phyloP scores from a whole-genome alignment of 192 early-diverging fungal genomes.

The Gonapodya sp. region DNA sequence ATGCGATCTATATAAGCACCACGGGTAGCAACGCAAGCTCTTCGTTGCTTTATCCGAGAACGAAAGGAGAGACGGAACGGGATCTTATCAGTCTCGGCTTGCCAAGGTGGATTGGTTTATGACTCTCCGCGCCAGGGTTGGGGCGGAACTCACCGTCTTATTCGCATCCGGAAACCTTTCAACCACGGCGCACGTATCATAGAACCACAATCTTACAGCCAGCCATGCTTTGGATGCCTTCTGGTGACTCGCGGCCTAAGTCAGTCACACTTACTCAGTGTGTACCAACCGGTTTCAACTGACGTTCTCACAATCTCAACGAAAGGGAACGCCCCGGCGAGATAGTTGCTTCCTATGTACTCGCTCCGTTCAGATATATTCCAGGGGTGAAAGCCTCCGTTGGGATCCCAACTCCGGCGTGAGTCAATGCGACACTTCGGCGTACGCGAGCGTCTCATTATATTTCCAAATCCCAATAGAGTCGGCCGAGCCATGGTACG shows the following conservation, averaged over 20 bases:
- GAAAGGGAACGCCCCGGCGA: neutral
- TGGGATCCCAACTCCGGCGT: neutral
- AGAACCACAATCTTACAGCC: neutral
- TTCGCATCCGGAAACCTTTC: too few relatives aligned
- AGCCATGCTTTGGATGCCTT: neutral
- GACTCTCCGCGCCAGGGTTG: too few relatives aligned
- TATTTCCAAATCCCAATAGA: neutral
- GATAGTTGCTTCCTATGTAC: neutral
- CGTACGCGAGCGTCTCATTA: neutral
- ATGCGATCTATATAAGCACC: slow-evolving; percentile 5
- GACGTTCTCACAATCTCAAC: neutral
- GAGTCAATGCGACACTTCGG: neutral
- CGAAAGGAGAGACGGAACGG: slow-evolving; percentile 45
- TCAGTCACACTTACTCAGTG: neutral
- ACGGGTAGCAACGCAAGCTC: slow-evolving; percentile 45
- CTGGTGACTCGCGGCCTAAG: neutral
- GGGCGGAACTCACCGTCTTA: too few relatives aligned
- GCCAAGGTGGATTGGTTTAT: neutral
- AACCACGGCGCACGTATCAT: neutral
- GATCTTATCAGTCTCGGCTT: neutral
- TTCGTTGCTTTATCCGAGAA: slow-evolving; percentile 53
- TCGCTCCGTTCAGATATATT: neutral
- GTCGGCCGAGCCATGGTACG: neutral
- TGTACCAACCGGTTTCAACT: too few relatives aligned
- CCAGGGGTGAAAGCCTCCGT: neutral